Percentiles rank a stretch among this genome's conserved stretches.
phyloP scores from a whole-genome alignment of 345 rosid species.

The Cardamine chenopodiifolia region DNA sequence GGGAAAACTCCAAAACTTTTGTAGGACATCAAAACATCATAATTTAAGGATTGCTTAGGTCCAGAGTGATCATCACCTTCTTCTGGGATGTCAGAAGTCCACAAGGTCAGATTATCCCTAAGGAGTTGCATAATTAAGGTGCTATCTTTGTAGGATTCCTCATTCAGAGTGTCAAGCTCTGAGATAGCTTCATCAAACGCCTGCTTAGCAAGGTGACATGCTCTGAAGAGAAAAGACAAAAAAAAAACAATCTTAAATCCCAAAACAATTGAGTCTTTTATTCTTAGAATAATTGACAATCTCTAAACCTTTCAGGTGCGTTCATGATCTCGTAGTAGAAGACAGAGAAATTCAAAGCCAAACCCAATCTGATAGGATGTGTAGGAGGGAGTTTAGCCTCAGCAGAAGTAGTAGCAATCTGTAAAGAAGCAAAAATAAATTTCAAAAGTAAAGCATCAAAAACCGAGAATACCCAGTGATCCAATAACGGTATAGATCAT shows the following conservation, averaged over 20 bases:
- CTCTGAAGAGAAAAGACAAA: conserved; percentile 44
- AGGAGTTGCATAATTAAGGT: conserved; percentile 76
- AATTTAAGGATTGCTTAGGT: conserved; percentile 13
- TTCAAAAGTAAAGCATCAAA: neutral
- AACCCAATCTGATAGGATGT: conserved; percentile 74
- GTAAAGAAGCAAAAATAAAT: conserved; percentile 20
- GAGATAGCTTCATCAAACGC: conserved; percentile 78
- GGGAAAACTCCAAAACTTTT: neutral
- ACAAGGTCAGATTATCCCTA: conserved; percentile 74
- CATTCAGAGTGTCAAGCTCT: conserved; percentile 65
- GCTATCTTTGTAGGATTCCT: conserved; percentile 80
- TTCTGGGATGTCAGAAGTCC: conserved; percentile 76
- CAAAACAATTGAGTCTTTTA: neutral
- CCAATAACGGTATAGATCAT: neutral
- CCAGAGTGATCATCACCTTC: conserved; percentile 49
- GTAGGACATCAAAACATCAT: neutral
- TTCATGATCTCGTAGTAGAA: conserved; percentile 80
- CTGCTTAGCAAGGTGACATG: conserved; percentile 74
- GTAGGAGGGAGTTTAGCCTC: conserved; percentile 66
- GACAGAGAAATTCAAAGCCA: conserved; percentile 78
- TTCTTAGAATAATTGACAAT: neutral
- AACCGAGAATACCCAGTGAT: neutral
- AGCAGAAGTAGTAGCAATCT: conserved; percentile 64
- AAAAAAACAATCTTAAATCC: conserved; percentile 19
- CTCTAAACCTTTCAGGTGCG: conserved; percentile 68